Conservation (phyloP, 2,329 filamentous ascomycete species). For the Aotearoamyces nothofagi region DNA sequence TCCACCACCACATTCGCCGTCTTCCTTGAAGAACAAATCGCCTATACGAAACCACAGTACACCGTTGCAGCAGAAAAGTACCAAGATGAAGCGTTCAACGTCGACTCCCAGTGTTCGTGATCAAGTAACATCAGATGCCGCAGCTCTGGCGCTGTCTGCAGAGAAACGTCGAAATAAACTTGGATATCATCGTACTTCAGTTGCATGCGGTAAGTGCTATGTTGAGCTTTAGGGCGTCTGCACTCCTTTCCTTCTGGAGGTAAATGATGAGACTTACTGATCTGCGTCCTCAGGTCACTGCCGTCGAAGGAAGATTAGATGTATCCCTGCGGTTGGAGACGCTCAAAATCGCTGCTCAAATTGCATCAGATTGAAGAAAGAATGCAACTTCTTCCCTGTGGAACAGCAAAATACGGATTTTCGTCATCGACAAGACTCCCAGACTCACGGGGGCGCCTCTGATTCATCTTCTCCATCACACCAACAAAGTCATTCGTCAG, state of each 20-base stretch:
- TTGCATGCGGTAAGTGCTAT: conserved; percentile 70
- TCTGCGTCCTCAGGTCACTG: conserved; percentile 54
- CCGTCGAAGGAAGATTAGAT: conserved; percentile 84
- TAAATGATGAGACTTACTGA: too few species aligned
- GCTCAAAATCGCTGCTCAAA: conserved; percentile 68
- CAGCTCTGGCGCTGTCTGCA: conserved; percentile 22
- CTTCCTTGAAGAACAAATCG: too few species aligned
- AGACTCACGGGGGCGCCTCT: conserved; percentile 23
- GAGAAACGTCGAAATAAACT: conserved; percentile 78
- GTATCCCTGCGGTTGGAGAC: conserved; percentile 62
- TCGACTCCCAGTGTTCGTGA: conserved; percentile 32
- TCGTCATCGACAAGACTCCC: conserved; percentile 25
- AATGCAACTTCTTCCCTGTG: conserved; percentile 84
- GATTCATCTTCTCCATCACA: conserved; percentile 35
- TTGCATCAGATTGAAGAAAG: conserved; percentile 87
- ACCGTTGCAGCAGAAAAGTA: not conserved
- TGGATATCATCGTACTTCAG: conserved; percentile 87
- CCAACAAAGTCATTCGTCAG: too few species aligned
- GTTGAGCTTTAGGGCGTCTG: conserved; percentile 4
- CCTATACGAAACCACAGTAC: too few species aligned
- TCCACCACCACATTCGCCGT: not conserved
- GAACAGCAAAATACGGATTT: conserved; percentile 46
- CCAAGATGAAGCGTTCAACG: conserved; percentile 28
- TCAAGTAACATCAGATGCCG: conserved; percentile 20
- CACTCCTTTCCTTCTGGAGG: not conserved